These are phyloP conservation scores for Amanita rubescens DNA, from an alignment of 768 basidiomycete genomes.

Conservation along the genomic window DNA sequence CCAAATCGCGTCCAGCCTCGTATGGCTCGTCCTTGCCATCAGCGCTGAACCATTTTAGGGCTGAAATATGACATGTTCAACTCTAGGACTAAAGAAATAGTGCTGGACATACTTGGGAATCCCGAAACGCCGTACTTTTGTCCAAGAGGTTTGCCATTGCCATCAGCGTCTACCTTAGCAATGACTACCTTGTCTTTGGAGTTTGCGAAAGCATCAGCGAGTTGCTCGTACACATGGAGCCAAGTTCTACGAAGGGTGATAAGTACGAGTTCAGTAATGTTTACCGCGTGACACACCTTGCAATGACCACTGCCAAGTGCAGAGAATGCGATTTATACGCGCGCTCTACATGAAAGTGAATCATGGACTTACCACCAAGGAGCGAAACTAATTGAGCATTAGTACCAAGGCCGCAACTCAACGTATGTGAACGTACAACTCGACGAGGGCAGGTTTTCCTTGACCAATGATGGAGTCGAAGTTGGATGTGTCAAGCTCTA, in stretches of 20 bases:
- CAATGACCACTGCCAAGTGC: slow-evolving; percentile 62
- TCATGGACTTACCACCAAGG: slow-evolving; percentile 69
- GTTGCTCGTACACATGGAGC: slow-evolving; percentile 84
- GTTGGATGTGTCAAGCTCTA: slow-evolving; percentile 68
- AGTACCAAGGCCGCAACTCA: background rate
- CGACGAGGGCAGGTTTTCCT: slow-evolving; percentile 79
- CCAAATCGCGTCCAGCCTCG: slow-evolving; percentile 74
- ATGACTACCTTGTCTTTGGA: slow-evolving; percentile 79
- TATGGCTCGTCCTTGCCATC: slow-evolving; percentile 64
- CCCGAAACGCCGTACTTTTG: slow-evolving; percentile 74
- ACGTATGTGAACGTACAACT: slow-evolving; percentile 60
- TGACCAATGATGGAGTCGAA: slow-evolving; percentile 73
- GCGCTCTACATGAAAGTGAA: background rate
- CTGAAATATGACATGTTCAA: slow-evolving; percentile 28
- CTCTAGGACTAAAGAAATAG: background rate
- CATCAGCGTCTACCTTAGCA: slow-evolving; percentile 92
- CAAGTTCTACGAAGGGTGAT: slow-evolving; percentile 51
- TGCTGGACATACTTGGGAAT: slow-evolving; percentile 67
- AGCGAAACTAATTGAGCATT: slow-evolving; percentile 50
- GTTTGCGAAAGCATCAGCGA: slow-evolving; percentile 79
- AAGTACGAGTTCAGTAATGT: background rate
- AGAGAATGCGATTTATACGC: slow-evolving; percentile 2
- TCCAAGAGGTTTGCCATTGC: slow-evolving; percentile 71
- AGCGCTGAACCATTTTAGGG: slow-evolving; percentile 85
- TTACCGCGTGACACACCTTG: slow-evolving; percentile 45